Conservation (phyloP, 257 asterid genomes). For the Oldenlandia corymbosa region DNA sequence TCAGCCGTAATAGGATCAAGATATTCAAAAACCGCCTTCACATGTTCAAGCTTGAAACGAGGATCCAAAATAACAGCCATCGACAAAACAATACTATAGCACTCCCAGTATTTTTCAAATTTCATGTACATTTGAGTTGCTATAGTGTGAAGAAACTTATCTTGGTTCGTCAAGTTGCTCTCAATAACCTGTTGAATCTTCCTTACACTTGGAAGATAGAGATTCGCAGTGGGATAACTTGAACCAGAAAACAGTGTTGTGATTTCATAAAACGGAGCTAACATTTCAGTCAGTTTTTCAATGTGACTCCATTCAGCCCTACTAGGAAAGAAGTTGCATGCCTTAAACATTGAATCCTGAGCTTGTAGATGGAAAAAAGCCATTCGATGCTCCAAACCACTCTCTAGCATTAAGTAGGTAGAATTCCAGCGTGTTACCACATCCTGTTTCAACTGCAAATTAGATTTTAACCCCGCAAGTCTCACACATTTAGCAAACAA, state of each 20-base stretch:
- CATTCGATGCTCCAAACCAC: neutral
- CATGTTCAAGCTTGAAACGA: neutral
- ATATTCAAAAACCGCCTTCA: neutral
- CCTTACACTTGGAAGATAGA: too few relatives aligned
- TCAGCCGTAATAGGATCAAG: too few relatives aligned
- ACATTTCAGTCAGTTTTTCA: too few relatives aligned
- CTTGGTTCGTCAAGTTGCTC: neutral
- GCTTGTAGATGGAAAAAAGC: neutral
- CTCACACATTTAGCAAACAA: neutral
- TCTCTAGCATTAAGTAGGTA: neutral
- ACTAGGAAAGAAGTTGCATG: neutral
- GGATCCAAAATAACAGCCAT: neutral
- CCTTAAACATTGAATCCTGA: neutral
- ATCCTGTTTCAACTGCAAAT: neutral
- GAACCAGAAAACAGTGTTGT: too few relatives aligned
- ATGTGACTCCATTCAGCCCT: neutral
- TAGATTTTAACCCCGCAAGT: neutral
- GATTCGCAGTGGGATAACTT: too few relatives aligned
- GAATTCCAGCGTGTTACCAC: neutral
- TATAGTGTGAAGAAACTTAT: too few relatives aligned
- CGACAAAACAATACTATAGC: neutral
- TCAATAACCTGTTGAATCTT: too few relatives aligned
- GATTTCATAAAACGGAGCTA: too few relatives aligned
- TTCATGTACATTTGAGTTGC: neutral
- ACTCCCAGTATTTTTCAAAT: neutral